Conservation (phyloP, 441 rosid genomes). For the Aleurites moluccanus region DNA sequence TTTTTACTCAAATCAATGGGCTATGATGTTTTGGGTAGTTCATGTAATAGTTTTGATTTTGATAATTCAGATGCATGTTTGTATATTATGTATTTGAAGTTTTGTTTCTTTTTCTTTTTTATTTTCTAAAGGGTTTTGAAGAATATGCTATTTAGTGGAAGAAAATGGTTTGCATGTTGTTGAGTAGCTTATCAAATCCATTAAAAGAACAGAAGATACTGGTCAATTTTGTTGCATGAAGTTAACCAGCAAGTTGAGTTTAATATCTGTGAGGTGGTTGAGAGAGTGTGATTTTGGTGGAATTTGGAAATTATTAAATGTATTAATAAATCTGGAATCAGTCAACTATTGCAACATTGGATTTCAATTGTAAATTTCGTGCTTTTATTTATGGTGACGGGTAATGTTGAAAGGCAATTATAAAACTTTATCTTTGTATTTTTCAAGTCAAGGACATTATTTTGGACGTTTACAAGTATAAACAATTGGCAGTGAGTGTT, state of each 20-base stretch:
- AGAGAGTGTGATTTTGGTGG: background rate
- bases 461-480: background rate
- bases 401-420: background rate
- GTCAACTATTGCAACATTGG: background rate
- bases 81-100: background rate
- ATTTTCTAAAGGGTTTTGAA: background rate
- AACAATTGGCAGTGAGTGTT: background rate
- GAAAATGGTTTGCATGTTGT: conserved; percentile 8
- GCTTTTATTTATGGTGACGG: background rate
- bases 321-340: background rate
- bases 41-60: background rate
- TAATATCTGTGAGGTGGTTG: background rate
- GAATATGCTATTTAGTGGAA: background rate
- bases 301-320: background rate
- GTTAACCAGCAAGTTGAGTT: background rate
- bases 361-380: background rate
- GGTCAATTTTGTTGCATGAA: background rate
- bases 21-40: background rate
- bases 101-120: background rate
- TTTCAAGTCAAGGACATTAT: conserved; percentile 13
- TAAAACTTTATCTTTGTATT: background rate
- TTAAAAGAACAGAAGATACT: background rate
- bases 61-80: conserved; percentile 14
- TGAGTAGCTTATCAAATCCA: background rate
- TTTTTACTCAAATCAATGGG: background rate